Evolutionary conservation across 352 stramenopile species (phyloP).

Genomic region (Nothophytophthora sp.): DNA sequence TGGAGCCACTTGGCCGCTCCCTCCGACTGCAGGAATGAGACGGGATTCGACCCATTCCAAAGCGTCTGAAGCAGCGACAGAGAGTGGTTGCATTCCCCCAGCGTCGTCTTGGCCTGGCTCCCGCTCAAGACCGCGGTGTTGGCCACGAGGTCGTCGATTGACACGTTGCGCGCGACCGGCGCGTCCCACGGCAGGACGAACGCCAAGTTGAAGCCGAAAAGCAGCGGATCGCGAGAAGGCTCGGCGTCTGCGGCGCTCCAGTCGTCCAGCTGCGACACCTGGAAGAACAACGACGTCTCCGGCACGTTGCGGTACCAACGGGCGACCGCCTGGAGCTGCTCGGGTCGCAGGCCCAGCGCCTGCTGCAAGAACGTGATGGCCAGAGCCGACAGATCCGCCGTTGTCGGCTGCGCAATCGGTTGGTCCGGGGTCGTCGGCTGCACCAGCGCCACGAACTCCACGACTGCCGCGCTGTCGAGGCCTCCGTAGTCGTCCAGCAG

Average conservation of each 20-base stretch:
- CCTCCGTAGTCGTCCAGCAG: constrained; percentile 43
- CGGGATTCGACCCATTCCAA: constrained; percentile 36
- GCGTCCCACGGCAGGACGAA: constrained; percentile 37
- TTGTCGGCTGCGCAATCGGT: constrained; percentile 11
- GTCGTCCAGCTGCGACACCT: constrained; percentile 33
- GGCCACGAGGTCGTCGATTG: constrained; percentile 23
- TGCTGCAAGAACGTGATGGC: constrained; percentile 38
- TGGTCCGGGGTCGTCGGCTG: constrained; percentile 24
- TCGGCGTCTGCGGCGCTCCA: constrained; percentile 28
- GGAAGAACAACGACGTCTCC: constrained; percentile 44
- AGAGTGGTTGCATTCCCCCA: constrained; percentile 32
- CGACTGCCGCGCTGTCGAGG: constrained; percentile 19
- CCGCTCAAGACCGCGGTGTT: constrained; percentile 29
- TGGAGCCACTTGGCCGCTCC: constrained; percentile 32
- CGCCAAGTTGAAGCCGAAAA: constrained; percentile 47
- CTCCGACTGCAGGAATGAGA: constrained; percentile 38
- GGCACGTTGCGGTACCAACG: constrained; percentile 46
- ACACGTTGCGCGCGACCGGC: constrained; percentile 22
- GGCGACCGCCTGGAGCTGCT: constrained; percentile 29
- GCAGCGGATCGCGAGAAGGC: constrained; percentile 28
- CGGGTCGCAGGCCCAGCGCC: constrained; percentile 29
- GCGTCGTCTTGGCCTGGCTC: neutral
- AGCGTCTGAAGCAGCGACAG: constrained; percentile 34
- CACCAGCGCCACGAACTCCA: constrained; percentile 31
- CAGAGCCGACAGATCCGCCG: constrained; percentile 38